Evolutionary conservation across 176 grass and related monocot genomes (phyloP), one percentile per base, ranked within the genome.

Genomic region (Aechmea fasciata): DNA sequence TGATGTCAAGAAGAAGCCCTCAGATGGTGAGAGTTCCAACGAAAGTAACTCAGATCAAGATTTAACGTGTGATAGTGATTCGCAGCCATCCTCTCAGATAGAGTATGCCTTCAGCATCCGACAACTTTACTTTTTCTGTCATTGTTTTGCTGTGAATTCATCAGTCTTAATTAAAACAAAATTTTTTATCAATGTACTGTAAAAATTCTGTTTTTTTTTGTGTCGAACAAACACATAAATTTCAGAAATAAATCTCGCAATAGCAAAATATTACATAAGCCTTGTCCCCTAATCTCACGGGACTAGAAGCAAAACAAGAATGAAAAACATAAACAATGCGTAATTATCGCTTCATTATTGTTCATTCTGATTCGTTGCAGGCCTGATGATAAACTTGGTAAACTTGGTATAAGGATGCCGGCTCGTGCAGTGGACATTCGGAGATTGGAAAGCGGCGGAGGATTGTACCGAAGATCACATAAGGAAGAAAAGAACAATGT

Each of bases 401-500:
- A 41, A 61, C 55, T 10, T 22, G 13, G 55, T 61, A 22, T 61
- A 10, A 61, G 55, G 55, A 61, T 20, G 55, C 55, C 55, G 20
- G 13, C 10, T 7, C 55, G 17, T 2, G 13, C 18, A 22, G 11
- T 52, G 12, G 47, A 69, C 18, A 52, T 11, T 22, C 68, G 20
- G 10, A 70, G 68, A 23, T 51, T 22, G 48, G 68, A 70, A 52
- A 15, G 18, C 49, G 7, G 3, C 14, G 17, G 4, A 9, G 68
- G 19, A 25, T n/a, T 49, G 26, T 11, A 12, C 52, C 49, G 48
- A 19, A 22, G 11, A 20, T 17, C 68, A 13, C 33, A 41, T 41
- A 70, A 70, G 49, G 49, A 52, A 49, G 19, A 13, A 24, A 50
- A 50, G 15, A 52, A 70, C 68, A 70, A 70, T 13, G 68, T 70